Conservation (phyloP, 1,284 basidiomycete genomes). For the Irpex rosettiformis region DNA sequence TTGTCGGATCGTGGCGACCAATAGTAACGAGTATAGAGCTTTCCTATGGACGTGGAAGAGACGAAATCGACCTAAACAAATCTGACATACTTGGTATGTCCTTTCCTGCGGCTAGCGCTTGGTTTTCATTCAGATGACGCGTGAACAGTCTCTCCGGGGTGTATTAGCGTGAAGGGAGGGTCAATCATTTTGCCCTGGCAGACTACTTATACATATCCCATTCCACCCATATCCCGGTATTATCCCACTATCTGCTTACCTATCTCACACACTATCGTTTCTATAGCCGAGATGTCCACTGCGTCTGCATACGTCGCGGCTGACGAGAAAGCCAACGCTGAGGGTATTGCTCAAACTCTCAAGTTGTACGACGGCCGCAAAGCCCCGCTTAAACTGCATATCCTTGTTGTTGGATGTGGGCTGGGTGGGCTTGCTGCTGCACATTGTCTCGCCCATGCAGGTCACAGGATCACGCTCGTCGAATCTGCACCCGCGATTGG, state of each 20-base stretch:
- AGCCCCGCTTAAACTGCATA: constrained; percentile 34
- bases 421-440: constrained; percentile 46
- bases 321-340: constrained; percentile 18
- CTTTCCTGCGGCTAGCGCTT: background rate
- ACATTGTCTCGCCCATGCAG: constrained; percentile 39
- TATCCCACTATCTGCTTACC: background rate
- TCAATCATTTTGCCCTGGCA: constrained; percentile 4
- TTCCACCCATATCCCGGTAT: background rate
- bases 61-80: background rate
- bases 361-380: constrained; percentile 27
- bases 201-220: constrained; percentile 3
- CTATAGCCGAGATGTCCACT: background rate
- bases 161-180: background rate
- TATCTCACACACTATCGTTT: background rate
- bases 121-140: background rate
- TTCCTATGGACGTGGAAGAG: background rate
- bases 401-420: constrained; percentile 45
- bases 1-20: background rate
- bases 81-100: constrained; percentile 1
- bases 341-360: constrained; percentile 16
- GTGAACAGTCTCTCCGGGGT: constrained; percentile 1
- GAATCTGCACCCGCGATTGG: constrained; percentile 40
- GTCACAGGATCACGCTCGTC: constrained; percentile 42
- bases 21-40: background rate
- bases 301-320: constrained; percentile 10